Conservation (phyloP, 352 stramenopile genomes). For the Blastocystis sp. region DNA sequence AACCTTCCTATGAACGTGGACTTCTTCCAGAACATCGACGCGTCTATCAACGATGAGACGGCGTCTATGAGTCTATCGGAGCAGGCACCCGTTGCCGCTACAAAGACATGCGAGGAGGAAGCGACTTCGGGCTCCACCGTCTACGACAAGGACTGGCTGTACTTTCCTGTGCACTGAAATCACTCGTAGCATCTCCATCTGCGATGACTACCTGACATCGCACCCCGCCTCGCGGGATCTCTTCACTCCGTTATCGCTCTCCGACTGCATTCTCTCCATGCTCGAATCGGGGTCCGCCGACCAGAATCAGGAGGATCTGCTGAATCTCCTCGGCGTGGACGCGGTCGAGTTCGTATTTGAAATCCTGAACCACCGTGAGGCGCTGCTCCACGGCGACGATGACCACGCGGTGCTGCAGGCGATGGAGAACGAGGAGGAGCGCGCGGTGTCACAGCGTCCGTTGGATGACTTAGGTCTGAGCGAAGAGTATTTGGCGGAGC, state of each 20-base stretch:
- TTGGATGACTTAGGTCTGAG: conserved; percentile 52
- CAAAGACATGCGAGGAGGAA: not conserved
- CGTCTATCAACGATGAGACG: not conserved
- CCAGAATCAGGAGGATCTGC: conserved; percentile 65
- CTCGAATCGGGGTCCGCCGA: conserved; percentile 34
- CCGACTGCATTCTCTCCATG: conserved; percentile 69
- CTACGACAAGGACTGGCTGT: conserved; percentile 67
- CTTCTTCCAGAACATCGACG: conserved; percentile 9
- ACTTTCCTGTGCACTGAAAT: not conserved
- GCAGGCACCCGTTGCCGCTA: not conserved
- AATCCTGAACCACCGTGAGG: conserved; percentile 45
- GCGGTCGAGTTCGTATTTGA: conserved; percentile 55
- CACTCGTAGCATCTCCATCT: conserved; percentile 34
- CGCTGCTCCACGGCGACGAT: conserved; percentile 18
- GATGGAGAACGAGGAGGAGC: not conserved
- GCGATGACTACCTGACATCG: conserved; percentile 40
- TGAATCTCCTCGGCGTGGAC: conserved; percentile 62
- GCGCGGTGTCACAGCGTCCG: not conserved
- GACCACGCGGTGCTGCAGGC: not conserved
- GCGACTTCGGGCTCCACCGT: not conserved
- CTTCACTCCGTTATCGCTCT: conserved; percentile 17
- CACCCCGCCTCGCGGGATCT: conserved; percentile 53
- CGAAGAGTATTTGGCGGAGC: not conserved
- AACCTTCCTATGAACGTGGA: conserved; percentile 47
- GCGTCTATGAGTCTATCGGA: not conserved